A percentile compares a stretch with the other conserved stretches of the same genome.
These are phyloP conservation scores for Acacia melanoxylon DNA, from an alignment of 306 rosid species.

Conservation along the genomic window DNA sequence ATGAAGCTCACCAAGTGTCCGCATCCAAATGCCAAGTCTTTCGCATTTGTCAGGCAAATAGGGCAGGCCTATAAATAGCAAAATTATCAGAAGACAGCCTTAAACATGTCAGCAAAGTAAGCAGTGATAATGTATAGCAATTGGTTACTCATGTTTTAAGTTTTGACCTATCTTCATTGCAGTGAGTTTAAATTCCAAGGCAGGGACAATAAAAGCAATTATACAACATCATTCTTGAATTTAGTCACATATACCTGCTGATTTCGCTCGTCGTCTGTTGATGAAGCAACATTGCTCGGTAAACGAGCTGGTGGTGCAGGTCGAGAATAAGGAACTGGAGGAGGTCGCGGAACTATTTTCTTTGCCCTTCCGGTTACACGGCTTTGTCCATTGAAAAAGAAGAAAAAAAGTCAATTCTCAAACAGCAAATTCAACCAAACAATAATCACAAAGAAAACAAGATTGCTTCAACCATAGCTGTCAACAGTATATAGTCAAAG, in stretches of 20 bases:
- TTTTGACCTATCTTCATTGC: background rate
- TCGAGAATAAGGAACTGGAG: slow-evolving; percentile 56
- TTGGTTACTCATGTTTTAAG: background rate
- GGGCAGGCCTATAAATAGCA: slow-evolving; percentile 60
- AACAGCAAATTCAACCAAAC: slow-evolving; percentile 7
- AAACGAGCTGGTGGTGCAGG: slow-evolving; percentile 30
- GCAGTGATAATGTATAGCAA: background rate
- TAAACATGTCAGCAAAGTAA: slow-evolving; percentile 10
- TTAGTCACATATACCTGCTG: slow-evolving; percentile 46
- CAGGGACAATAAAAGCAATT: background rate
- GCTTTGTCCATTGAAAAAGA: slow-evolving; percentile 40
- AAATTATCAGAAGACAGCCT: background rate
- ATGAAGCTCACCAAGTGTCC: slow-evolving; percentile 83
- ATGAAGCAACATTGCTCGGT: slow-evolving; percentile 37
- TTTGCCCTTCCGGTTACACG: slow-evolving; percentile 60
- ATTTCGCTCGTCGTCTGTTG: slow-evolving; percentile 45
- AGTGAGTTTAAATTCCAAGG: background rate
- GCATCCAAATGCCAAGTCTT: slow-evolving; percentile 79
- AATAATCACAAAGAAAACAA: slow-evolving; percentile 18
- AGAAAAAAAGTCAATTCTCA: slow-evolving; percentile 4
- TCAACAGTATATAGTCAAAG: background rate
- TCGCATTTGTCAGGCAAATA: slow-evolving; percentile 72
- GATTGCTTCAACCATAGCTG: background rate
- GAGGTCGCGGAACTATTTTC: slow-evolving; percentile 64
- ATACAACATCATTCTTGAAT: background rate